These are phyloP conservation scores for Lentinula detonsa DNA, from an alignment of 768 basidiomycete genomes.

Conservation along the genomic window DNA sequence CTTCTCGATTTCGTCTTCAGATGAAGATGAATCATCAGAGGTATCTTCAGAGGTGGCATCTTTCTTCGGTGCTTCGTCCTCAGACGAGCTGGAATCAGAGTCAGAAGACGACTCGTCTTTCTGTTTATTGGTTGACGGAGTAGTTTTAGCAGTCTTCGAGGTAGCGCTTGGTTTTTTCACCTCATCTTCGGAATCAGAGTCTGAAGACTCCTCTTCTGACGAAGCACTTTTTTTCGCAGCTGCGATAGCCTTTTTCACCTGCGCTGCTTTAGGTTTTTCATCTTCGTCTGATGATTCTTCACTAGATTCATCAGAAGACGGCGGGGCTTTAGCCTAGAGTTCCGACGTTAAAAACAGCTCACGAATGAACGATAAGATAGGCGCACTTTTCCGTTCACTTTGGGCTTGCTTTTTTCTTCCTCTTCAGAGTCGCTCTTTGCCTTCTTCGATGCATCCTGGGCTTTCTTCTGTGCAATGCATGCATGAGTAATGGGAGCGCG, in stretches of 20 bases:
- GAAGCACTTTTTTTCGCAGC: slow-evolving; percentile 27
- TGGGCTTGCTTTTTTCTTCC: slow-evolving; percentile 14
- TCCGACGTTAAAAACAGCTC: slow-evolving; percentile 13
- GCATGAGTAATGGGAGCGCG: neutral
- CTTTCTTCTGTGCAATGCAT: slow-evolving; percentile 13
- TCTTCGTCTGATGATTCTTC: slow-evolving; percentile 35
- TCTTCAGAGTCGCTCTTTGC: slow-evolving; percentile 11
- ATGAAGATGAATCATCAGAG: no score
- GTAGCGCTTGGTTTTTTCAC: slow-evolving; percentile 13
- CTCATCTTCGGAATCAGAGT: slow-evolving; percentile 11
- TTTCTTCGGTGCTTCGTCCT: slow-evolving; percentile 18
- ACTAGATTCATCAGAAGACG: slow-evolving; percentile 19
- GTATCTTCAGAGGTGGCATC: no score
- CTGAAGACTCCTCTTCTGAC: slow-evolving; percentile 16
- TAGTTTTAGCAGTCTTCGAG: neutral
- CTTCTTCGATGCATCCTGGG: no score
- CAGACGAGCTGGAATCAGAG: slow-evolving; percentile 26
- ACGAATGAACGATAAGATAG: slow-evolving; percentile 8
- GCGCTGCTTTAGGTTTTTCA: slow-evolving; percentile 51
- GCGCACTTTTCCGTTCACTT: slow-evolving; percentile 11
- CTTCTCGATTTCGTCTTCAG: slow-evolving; percentile 3
- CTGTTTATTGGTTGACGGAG: slow-evolving; percentile 7
- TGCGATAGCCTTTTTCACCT: slow-evolving; percentile 30
- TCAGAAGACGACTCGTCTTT: slow-evolving; percentile 5
- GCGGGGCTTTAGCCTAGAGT: slow-evolving; percentile 22